These are phyloP conservation scores for Clitopilus hobsonii DNA, from an alignment of 768 basidiomycete species.

Conservation along the genomic window DNA sequence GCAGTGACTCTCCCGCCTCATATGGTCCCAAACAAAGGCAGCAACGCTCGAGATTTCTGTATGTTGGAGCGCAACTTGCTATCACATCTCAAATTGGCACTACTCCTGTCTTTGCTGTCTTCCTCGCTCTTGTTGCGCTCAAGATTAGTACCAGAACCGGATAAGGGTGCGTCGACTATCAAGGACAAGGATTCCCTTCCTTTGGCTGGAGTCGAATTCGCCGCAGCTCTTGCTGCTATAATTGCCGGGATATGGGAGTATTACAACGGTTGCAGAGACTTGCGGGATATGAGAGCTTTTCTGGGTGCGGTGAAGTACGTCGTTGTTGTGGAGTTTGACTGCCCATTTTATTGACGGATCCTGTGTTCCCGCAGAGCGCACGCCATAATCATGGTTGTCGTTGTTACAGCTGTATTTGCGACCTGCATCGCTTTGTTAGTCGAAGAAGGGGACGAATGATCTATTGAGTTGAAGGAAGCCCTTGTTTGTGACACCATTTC, in stretches of 20 bases:
- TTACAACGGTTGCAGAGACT: constrained; percentile 48
- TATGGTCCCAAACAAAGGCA: constrained; percentile 44
- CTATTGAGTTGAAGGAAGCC: constrained; percentile 8
- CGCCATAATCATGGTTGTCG: constrained; percentile 43
- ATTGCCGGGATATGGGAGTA: constrained; percentile 66
- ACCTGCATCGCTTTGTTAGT: constrained; percentile 48
- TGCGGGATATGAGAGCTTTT: constrained; percentile 57
- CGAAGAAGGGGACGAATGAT: constrained; percentile 22
- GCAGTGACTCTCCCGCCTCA: constrained; percentile 11
- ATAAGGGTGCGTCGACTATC: constrained; percentile 7
- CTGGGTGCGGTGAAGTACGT: constrained; percentile 52
- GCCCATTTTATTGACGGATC: background rate
- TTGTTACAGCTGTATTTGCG: constrained; percentile 43
- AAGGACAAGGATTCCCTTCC: constrained; percentile 30
- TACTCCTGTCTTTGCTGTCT: constrained; percentile 59
- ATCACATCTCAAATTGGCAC: constrained; percentile 61
- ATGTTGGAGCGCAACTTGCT: constrained; percentile 78
- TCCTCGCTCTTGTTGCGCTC: constrained; percentile 59
- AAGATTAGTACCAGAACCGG: constrained; percentile 46
- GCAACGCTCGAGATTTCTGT: constrained; percentile 68
- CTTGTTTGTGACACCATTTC: background rate
- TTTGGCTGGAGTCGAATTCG: constrained; percentile 48
- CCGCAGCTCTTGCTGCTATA: constrained; percentile 49
- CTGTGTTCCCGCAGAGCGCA: constrained; percentile 39
- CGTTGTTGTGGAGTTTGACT: background rate